Conservation (phyloP, 1,284 basidiomycete species). For the Pholiota adiposa region DNA sequence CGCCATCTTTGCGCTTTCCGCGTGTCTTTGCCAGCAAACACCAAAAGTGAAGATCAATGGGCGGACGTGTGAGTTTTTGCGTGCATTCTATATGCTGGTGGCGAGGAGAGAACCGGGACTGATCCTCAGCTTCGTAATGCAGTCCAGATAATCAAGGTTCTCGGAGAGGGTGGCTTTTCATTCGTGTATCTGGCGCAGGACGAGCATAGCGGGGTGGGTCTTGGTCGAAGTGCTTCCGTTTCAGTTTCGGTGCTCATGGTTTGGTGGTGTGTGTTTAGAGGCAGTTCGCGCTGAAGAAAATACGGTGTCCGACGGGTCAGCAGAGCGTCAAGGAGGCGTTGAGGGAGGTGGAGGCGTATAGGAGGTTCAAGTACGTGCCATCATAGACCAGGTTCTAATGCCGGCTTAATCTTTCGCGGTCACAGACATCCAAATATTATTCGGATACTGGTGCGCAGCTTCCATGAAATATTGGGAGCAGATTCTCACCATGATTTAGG, state of each 20-base stretch:
- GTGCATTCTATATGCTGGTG: background rate
- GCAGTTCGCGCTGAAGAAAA: constrained; percentile 94
- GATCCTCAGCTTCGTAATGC: constrained; percentile 6
- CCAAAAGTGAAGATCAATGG: constrained; percentile 93
- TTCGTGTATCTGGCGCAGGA: constrained; percentile 95
- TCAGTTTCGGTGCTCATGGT: background rate
- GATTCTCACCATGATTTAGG: constrained; percentile 47
- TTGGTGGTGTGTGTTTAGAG: constrained; percentile 61
- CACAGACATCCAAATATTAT: constrained; percentile 86
- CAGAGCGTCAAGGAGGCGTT: constrained; percentile 86
- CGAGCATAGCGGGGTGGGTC: constrained; percentile 74
- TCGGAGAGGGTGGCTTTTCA: constrained; percentile 95
- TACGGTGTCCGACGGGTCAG: constrained; percentile 81
- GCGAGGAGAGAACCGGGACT: background rate
- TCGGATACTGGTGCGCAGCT: constrained; percentile 66
- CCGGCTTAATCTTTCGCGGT: background rate
- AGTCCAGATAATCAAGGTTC: constrained; percentile 88
- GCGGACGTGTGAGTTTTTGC: constrained; percentile 71
- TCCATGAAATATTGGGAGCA: constrained; percentile 9
- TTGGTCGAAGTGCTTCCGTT: background rate
- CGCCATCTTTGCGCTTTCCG: constrained; percentile 77
- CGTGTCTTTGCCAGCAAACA: constrained; percentile 79
- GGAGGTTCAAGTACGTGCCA: constrained; percentile 80
- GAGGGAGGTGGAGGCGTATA: constrained; percentile 90
- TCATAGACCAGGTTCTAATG: background rate